Percentiles rank a stretch among this genome's conserved stretches.
These are phyloP conservation scores for Spizellomyces punctatus DNA, from an alignment of 192 early-diverging fungal genomes.

Conservation along the genomic window DNA sequence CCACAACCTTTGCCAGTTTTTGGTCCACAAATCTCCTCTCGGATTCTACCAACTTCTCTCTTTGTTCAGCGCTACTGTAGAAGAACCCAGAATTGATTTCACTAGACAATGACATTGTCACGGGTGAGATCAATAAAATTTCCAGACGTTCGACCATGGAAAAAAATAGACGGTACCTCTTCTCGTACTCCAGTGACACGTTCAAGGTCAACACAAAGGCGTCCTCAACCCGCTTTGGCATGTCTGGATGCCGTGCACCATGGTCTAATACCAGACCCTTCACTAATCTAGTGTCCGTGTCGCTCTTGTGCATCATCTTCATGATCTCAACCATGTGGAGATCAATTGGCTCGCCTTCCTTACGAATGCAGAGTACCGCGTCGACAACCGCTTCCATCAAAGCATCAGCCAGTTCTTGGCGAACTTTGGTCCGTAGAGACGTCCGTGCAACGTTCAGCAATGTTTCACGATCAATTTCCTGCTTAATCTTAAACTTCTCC, in stretches of 20 bases:
- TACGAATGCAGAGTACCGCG: constrained; percentile 86
- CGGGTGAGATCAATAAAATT: neutral
- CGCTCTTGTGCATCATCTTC: constrained; percentile 99
- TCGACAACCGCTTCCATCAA: constrained; percentile 97
- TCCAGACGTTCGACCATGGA: neutral
- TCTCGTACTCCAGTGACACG: constrained; percentile 98
- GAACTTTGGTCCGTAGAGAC: constrained; percentile 94
- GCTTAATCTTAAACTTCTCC: constrained; percentile 79
- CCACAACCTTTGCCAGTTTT: constrained; percentile 91
- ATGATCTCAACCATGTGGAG: constrained; percentile 99
- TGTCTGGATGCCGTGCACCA: constrained; percentile 98
- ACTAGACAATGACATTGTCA: constrained; percentile 29
- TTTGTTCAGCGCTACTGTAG: constrained; percentile 96
- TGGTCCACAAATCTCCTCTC: constrained; percentile 96
- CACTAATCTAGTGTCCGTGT: constrained; percentile 94
- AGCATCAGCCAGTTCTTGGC: constrained; percentile 83
- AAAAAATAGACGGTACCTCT: constrained; percentile 63
- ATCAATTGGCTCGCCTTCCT: constrained; percentile 87
- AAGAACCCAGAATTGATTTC: constrained; percentile 99
- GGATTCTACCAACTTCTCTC: constrained; percentile 97
- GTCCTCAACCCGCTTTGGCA: constrained; percentile 93
- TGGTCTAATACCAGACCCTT: constrained; percentile 97
- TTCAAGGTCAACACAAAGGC: constrained; percentile 93
- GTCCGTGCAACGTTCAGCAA: constrained; percentile 91
- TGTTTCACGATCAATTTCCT: constrained; percentile 85